A percentile compares a stretch with the other conserved stretches of the same genome.
These are phyloP conservation scores for Trametes gibbosa DNA, from an alignment of 768 basidiomycete genomes.

Conservation along the genomic window DNA sequence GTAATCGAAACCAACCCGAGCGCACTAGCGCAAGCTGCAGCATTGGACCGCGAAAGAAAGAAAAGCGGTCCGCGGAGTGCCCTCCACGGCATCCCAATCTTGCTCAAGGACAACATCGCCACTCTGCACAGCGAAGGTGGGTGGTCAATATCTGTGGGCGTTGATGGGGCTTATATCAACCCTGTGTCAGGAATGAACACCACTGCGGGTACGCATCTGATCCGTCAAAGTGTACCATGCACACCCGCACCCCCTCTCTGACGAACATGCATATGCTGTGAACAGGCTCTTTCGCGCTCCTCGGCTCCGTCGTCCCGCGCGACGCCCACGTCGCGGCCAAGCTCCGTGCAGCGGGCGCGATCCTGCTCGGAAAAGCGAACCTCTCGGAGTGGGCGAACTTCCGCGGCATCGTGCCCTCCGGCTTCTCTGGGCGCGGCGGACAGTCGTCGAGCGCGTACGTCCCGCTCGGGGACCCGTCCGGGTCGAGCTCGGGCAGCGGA, in stretches of 20 bases:
- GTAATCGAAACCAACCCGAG: constrained; percentile 56
- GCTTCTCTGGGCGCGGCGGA: constrained; percentile 47
- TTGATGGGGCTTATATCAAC: constrained; percentile 16
- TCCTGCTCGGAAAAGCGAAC: constrained; percentile 41
- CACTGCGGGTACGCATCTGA: constrained; percentile 23
- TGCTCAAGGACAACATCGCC: constrained; percentile 38
- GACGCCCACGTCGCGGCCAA: constrained; percentile 31
- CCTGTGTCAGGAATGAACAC: constrained; percentile 30
- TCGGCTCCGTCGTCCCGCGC: constrained; percentile 32
- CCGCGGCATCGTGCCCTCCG: constrained; percentile 37
- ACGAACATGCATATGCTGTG: neutral
- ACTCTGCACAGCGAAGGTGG: constrained; percentile 30
- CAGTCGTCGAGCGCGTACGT: constrained; percentile 42
- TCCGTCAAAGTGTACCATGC: too few relatives aligned
- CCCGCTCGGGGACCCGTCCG: constrained; percentile 39
- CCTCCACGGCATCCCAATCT: constrained; percentile 36
- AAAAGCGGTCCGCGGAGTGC: constrained; percentile 26
- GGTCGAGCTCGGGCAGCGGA: constrained; percentile 51
- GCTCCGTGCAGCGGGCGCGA: constrained; percentile 34
- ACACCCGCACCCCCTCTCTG: too few relatives aligned
- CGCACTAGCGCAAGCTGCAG: constrained; percentile 50
- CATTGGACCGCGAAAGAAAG: constrained; percentile 26
- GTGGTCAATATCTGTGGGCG: constrained; percentile 20
- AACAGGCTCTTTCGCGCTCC: constrained; percentile 33
- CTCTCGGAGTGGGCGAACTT: constrained; percentile 44